phyloP scores from a whole-genome alignment of 495 filamentous ascomycete genomes.

The Lasiosphaeris hirsuta region DNA sequence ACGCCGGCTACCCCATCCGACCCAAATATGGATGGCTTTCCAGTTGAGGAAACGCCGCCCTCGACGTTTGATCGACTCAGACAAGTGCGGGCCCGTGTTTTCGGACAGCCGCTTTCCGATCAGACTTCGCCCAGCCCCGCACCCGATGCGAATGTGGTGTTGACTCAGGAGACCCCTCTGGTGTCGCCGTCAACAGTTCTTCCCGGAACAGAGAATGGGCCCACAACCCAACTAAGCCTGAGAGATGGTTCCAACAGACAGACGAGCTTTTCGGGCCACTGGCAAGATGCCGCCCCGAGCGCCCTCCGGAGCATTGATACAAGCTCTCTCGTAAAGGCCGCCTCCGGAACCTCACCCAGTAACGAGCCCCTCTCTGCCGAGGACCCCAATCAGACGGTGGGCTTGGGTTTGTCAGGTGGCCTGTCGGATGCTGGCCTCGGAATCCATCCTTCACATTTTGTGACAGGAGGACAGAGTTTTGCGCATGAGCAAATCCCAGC shows the following conservation, averaged over 20 bases:
- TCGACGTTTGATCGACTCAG: constrained; percentile 33
- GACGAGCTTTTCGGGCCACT: neutral
- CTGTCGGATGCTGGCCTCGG: neutral
- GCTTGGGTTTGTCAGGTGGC: neutral
- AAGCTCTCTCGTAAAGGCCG: neutral
- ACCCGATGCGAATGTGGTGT: neutral
- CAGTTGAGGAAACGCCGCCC: constrained; percentile 5
- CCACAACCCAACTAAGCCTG: neutral
- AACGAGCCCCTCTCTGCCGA: constrained; percentile 13
- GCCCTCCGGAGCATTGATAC: constrained; percentile 8
- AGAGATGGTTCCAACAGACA: neutral
- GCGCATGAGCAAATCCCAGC: constrained; percentile 19
- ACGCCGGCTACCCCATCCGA: no score
- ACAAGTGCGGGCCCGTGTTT: constrained; percentile 10
- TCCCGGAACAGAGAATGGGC: neutral
- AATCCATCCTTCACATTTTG: neutral
- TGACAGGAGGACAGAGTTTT: neutral
- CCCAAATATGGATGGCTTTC: constrained; percentile 25
- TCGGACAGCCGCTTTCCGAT: neutral
- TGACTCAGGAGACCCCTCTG: neutral
- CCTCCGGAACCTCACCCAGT: neutral
- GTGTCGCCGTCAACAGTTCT: constrained; percentile 14
- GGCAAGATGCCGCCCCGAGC: constrained; percentile 3
- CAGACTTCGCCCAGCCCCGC: neutral
- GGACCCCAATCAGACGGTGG: constrained; percentile 3